phyloP scores from a whole-genome alignment of 78 protist genomes.

The Cavenderia fasciculata region DNA sequence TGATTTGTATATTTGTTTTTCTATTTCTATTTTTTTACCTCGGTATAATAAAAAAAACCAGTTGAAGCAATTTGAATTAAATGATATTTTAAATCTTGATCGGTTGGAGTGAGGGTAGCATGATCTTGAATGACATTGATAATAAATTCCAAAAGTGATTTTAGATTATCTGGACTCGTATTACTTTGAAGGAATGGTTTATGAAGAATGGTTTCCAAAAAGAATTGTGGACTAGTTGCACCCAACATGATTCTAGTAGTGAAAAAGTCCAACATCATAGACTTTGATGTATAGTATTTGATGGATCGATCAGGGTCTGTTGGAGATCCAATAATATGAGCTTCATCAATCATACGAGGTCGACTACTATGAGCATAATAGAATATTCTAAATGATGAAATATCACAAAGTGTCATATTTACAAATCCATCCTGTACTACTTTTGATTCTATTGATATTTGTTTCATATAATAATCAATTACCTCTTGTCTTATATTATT shows the following conservation, averaged over 20 bases:
- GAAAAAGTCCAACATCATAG: slow-evolving; percentile 29
- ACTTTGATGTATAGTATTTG: background rate
- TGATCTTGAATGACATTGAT: background rate
- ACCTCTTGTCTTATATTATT: no score
- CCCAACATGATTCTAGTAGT: background rate
- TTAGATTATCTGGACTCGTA: background rate
- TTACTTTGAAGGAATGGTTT: background rate
- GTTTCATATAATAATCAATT: no score
- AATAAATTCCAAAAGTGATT: background rate
- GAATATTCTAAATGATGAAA: background rate
- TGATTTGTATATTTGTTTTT: no score
- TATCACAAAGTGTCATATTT: background rate
- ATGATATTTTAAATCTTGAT: background rate
- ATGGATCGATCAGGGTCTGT: background rate
- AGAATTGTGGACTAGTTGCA: background rate
- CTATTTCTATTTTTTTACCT: no score
- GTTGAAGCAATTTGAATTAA: background rate
- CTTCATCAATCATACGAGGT: background rate
- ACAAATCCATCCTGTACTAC: no score
- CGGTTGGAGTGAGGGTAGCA: background rate
- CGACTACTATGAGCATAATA: slow-evolving; percentile 17
- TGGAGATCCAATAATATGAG: slow-evolving; percentile 3
- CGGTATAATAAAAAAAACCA: slow-evolving; percentile 8
- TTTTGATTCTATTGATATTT: no score
- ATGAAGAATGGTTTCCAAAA: background rate